Evolutionary conservation across 2,329 filamentous ascomycete genomes (phyloP), one percentile per base, ranked within the genome.

Genomic region (Pseudogymnoascus sp.): DNA sequence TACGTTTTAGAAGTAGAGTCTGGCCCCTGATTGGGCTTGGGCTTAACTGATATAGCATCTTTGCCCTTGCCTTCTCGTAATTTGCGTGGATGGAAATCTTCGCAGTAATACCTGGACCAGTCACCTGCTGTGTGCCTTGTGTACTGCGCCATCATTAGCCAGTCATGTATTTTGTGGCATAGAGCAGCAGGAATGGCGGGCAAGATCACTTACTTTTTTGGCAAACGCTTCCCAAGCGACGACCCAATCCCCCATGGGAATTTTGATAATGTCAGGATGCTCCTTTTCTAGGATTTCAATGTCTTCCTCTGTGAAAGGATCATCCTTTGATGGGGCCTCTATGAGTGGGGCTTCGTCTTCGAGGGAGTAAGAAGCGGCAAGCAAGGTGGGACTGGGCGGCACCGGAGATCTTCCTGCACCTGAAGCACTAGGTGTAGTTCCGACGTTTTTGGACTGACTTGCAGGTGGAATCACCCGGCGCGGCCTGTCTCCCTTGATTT

Each of bases 41-140:
- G 14, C 21, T 59, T n/a, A 12, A 37, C n/a, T 31, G 21, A 1
- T 28, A 23, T 25, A 60, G 63, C 28, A 60, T 38, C 31, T 67
- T 59, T 21, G 25, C 38, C n/a, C 40, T 46, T 10, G 18, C 10
- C 12, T 23, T 31, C 42, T 61, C 16, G 10, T 2, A 4, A 21
- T 53, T 59, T 65, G 14, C 23, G 62, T 40, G 67, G 68, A 25
- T 60, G 53, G 16, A 73, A 63, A 44, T 66, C 63, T 34, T 71
- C 66, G 10, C 63, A 61, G 40, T 72, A 74, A 59, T 68, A 67
- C 23, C 70, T 72, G 8, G 64, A 65, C 73, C 73, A 74, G 65
- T 74, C 69, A 65, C 73, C 70, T 16, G 72, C 66, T 21, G 70
- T 70, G 59, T 74, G 73, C 16, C 40, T 63, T 16, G 65, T 64